Conservation (phyloP, 1,284 basidiomycete species). For the Leccinum insolens region DNA sequence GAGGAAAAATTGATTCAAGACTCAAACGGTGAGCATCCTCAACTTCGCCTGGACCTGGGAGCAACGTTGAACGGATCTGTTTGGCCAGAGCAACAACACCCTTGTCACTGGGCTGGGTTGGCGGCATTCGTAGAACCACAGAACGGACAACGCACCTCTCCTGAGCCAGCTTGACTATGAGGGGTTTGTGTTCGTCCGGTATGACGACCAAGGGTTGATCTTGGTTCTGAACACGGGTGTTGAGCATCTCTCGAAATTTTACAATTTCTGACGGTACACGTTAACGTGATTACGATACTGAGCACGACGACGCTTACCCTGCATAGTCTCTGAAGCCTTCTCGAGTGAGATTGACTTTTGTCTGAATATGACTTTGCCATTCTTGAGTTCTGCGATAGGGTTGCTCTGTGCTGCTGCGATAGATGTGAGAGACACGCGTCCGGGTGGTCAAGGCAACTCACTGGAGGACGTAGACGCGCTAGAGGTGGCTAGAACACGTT, state of each 20-base stretch:
- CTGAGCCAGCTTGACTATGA: conserved; percentile 80
- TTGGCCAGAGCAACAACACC: conserved; percentile 59
- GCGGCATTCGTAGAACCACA: conserved; percentile 4
- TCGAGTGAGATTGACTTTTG: conserved; percentile 79
- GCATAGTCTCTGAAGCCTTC: conserved; percentile 79
- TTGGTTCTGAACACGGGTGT: conserved; percentile 48
- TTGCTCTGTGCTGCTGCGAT: conserved; percentile 37
- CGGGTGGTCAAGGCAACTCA: conserved; percentile 13
- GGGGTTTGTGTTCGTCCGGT: conserved; percentile 67
- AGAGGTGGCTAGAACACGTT: conserved; percentile 15
- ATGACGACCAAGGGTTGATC: conserved; percentile 54
- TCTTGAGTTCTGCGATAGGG: conserved; percentile 64
- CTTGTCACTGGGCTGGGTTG: conserved; percentile 61
- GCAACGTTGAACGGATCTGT: conserved; percentile 63
- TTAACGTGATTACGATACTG: not conserved
- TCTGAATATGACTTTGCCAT: conserved; percentile 76
- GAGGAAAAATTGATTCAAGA: conserved; percentile 43
- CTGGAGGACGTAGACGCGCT: conserved; percentile 16
- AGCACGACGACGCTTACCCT: conserved; percentile 54
- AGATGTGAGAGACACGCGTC: conserved; percentile 1
- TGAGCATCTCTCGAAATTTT: conserved; percentile 70
- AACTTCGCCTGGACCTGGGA: conserved; percentile 60
- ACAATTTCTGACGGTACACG: conserved; percentile 54
- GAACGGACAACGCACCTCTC: conserved; percentile 61
- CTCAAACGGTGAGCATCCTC: conserved; percentile 39